phyloP scores from a whole-genome alignment of 352 stramenopile species.

The Globisporangium cystogenes region DNA sequence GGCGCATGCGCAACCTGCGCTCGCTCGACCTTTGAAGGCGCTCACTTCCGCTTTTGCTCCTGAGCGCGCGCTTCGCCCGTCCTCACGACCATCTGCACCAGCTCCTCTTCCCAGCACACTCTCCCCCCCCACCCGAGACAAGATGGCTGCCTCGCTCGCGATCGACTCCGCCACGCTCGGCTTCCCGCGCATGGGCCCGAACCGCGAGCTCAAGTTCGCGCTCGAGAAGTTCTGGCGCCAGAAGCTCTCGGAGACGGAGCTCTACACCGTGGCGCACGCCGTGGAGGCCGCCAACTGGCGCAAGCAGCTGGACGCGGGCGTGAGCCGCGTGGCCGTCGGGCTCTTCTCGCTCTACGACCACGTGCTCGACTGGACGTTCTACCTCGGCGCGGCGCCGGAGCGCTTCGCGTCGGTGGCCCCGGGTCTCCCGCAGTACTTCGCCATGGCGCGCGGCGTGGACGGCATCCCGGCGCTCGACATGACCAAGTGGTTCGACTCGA shows the following conservation, averaged over 20 bases:
- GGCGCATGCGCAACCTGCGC: not conserved
- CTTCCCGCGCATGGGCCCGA: slow-evolving; percentile 90
- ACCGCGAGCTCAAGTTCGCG: slow-evolving; percentile 93
- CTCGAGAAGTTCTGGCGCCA: slow-evolving; percentile 92
- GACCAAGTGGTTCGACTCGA: slow-evolving; percentile 95
- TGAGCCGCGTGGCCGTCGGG: slow-evolving; percentile 77
- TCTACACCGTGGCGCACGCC: slow-evolving; percentile 60
- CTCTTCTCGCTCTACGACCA: slow-evolving; percentile 92
- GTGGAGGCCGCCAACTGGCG: slow-evolving; percentile 87
- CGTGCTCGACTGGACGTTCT: slow-evolving; percentile 86
- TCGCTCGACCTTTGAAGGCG: not conserved
- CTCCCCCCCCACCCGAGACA: too few relatives aligned
- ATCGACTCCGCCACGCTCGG: slow-evolving; percentile 82
- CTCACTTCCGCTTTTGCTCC: slow-evolving; percentile 66
- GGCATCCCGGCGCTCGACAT: slow-evolving; percentile 90
- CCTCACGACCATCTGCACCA: slow-evolving; percentile 25
- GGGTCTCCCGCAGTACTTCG: slow-evolving; percentile 82
- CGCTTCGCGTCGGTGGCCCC: slow-evolving; percentile 63
- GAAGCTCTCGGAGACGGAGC: slow-evolving; percentile 74
- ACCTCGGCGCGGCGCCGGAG: slow-evolving; percentile 71
- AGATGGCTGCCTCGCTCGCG: slow-evolving; percentile 32
- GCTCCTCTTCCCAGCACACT: too few relatives aligned
- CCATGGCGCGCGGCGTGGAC: slow-evolving; percentile 88
- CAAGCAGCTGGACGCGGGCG: slow-evolving; percentile 71
- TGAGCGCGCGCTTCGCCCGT: slow-evolving; percentile 17